Evolutionary conservation across 2,329 filamentous ascomycete species (phyloP).

Genomic region (Alternaria ventricosa): DNA sequence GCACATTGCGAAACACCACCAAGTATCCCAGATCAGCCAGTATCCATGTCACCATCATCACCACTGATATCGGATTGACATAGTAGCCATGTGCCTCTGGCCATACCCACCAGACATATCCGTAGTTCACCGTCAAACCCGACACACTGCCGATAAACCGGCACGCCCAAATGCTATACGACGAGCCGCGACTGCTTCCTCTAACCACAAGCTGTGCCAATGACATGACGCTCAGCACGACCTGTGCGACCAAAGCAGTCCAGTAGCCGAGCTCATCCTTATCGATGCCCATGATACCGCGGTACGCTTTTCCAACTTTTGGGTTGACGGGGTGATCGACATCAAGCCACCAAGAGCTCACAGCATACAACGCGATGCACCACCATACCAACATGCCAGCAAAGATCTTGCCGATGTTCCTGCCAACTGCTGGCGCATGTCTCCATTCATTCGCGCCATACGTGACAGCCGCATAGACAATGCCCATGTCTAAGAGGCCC

Average conservation of each 20-base stretch:
- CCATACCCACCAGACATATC: slow-evolving; percentile 58
- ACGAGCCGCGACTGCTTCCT: slow-evolving; percentile 58
- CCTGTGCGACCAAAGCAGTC: slow-evolving; percentile 56
- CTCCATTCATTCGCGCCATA: slow-evolving; percentile 55
- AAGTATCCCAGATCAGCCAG: slow-evolving; percentile 57
- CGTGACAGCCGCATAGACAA: slow-evolving; percentile 57
- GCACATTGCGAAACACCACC: slow-evolving; percentile 46
- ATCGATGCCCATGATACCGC: slow-evolving; percentile 51
- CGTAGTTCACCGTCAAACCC: slow-evolving; percentile 63
- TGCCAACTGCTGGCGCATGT: slow-evolving; percentile 51
- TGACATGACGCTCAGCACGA: slow-evolving; percentile 50
- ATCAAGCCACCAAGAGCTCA: slow-evolving; percentile 57
- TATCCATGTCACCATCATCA: slow-evolving; percentile 52
- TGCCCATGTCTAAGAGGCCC: slow-evolving; percentile 58
- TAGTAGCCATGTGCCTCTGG: slow-evolving; percentile 60
- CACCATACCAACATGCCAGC: slow-evolving; percentile 47
- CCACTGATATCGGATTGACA: slow-evolving; percentile 52
- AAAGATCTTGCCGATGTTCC: slow-evolving; percentile 51
- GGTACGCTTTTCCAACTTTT: slow-evolving; percentile 46
- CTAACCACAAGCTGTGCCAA: slow-evolving; percentile 56
- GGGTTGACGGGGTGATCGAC: slow-evolving; percentile 57
- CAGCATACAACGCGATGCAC: slow-evolving; percentile 50
- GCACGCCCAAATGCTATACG: slow-evolving; percentile 78
- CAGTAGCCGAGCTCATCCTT: slow-evolving; percentile 60
- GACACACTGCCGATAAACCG: slow-evolving; percentile 80